phyloP scores from a whole-genome alignment of 2,329 filamentous ascomycete species.

The Fusarium marasasianum region DNA sequence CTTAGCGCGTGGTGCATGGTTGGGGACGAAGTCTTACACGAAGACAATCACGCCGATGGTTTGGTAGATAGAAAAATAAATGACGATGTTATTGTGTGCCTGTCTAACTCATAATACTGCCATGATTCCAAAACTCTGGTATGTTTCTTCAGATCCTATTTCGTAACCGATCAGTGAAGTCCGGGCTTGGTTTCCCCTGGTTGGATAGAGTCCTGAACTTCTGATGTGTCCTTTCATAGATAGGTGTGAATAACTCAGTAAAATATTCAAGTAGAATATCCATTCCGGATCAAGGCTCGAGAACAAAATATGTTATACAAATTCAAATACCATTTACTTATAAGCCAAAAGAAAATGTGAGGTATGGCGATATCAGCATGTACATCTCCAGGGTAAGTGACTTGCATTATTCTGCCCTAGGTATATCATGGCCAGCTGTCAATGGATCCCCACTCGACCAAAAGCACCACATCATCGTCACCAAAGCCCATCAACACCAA shows the following conservation, averaged over 20 bases:
- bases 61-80: constrained; percentile 43
- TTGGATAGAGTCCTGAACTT: background rate
- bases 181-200: too few species aligned
- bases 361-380: background rate
- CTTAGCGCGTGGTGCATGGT: constrained; percentile 35
- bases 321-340: background rate
- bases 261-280: background rate
- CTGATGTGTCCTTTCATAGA: background rate
- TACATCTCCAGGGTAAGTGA: constrained; percentile 18
- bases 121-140: background rate
- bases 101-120: background rate
- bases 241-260: background rate
- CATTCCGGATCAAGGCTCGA: background rate
- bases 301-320: background rate
- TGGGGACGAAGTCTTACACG: constrained; percentile 37
- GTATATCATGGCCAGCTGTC: constrained; percentile 20
- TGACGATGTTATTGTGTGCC: constrained; percentile 23
- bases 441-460: constrained; percentile 1
- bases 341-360: background rate
- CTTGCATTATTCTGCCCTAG: background rate
- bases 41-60: constrained; percentile 38
- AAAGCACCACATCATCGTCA: constrained; percentile 27
- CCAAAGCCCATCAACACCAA: background rate
- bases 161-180: background rate
- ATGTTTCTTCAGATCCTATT: background rate